Conservation (phyloP, 2,329 filamentous ascomycete genomes). For the Trichoderma brevicompactum region DNA sequence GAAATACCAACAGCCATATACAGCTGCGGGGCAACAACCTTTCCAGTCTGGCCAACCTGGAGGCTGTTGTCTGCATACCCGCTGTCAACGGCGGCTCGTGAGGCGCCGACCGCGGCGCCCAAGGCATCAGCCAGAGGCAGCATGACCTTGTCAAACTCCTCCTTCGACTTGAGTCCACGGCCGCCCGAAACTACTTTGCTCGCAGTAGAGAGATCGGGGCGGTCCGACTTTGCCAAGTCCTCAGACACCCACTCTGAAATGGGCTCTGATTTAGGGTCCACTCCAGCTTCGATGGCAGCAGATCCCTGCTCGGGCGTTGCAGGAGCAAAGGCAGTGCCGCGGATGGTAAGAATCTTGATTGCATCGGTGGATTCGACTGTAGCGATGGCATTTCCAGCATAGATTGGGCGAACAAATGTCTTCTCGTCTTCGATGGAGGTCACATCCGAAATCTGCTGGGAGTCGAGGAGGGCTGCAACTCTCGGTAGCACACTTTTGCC, state of each 20-base stretch:
- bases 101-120: slow-evolving; percentile 94
- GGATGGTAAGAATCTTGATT: slow-evolving; percentile 88
- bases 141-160: slow-evolving; percentile 94
- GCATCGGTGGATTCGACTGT: slow-evolving; percentile 89
- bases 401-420: slow-evolving; percentile 95
- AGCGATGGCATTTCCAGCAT: slow-evolving; percentile 95
- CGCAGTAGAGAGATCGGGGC: slow-evolving; percentile 91
- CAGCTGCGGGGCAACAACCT: slow-evolving; percentile 94
- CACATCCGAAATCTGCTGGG: slow-evolving; percentile 92
- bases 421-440: slow-evolving; percentile 85
- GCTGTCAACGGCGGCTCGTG: slow-evolving; percentile 91
- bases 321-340: slow-evolving; percentile 87
- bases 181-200: slow-evolving; percentile 89
- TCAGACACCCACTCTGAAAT: slow-evolving; percentile 91
- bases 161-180: slow-evolving; percentile 94
- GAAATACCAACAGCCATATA: slow-evolving; percentile 97
- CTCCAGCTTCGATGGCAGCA: slow-evolving; percentile 77
- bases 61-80: slow-evolving; percentile 98
- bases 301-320: slow-evolving; percentile 73
- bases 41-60: slow-evolving; percentile 97
- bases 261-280: slow-evolving; percentile 76
- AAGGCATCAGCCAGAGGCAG: slow-evolving; percentile 88
- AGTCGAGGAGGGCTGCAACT: slow-evolving; percentile 87
- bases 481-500: slow-evolving; percentile 94
- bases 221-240: slow-evolving; percentile 88